Base-by-base conservation (phyloP, 805 yeast genomes). In the Pachysolen tannophilus region DNA sequence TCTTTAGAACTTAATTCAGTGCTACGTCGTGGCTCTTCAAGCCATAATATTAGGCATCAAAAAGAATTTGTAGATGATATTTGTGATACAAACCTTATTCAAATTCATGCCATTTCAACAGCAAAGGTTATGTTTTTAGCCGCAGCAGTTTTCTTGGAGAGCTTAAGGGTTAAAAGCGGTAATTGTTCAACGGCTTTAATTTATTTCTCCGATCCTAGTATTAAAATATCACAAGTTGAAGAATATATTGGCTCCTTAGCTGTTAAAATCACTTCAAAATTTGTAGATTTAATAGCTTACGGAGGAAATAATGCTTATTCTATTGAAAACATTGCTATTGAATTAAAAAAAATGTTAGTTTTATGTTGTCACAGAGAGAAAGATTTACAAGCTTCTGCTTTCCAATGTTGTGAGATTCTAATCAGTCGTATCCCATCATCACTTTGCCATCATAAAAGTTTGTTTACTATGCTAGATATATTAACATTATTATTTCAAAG, bases 1-100 rank as follows among this genome's bases (percentile, higher is more conserved):
- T 85, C 95, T 3, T 67, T 92, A 42, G 97, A 92, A 49, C 69
- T 92, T 64, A 92, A 92, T 52, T 81, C 95, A 1, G 86, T 92
- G 20, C 66, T 92, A 35, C 74, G 94, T 51, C 71, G 97, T 42
- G 95, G 95, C 10, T 79, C 95, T 0, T 83, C 95, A 2, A 82
- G 82, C 47, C 78, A 75, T 38, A 83, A 83, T 41, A 77, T 82
- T 32, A 82, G 77, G 53, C 75, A 78, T 40, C 95, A 87, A 53
- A 77, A 76, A 38, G 78, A 70, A 34, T 68, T 72, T 17, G 60
- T 82, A 35, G 67, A 71, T 15, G 41, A 65, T 16, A 58, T 73
- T 15, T 56, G 75, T 21, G 69, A 68, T 27, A 60, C 72, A 23
- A 77, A 71, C 38, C 54, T 78, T 3, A 60, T 72, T 23, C 79